Evolutionary conservation across 305 asterid genomes (phyloP).

Genomic region (Withania somnifera): DNA sequence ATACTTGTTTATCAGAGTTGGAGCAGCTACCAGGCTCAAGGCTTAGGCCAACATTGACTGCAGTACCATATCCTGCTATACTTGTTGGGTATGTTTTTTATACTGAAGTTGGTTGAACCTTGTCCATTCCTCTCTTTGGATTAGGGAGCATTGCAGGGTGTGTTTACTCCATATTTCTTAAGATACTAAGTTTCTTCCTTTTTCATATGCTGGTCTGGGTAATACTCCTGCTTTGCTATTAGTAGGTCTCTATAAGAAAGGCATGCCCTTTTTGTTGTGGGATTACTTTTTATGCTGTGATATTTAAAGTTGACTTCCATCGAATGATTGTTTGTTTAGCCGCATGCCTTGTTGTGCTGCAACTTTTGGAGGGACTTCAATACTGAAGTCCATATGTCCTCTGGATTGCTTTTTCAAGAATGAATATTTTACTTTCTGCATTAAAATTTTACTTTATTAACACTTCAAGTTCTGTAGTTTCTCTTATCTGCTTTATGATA

Average conservation of each 20-base stretch:
- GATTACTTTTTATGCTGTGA: neutral
- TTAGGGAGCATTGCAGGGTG: neutral
- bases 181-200: neutral
- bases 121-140: neutral
- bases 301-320: neutral
- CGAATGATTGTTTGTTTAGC: neutral
- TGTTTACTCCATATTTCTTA: neutral
- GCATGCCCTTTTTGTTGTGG: neutral
- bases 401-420: neutral
- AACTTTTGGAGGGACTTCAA: neutral
- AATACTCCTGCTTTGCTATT: neutral
- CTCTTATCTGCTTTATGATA: neutral
- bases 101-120: neutral
- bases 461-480: neutral
- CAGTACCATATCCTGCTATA: constrained; percentile 88
- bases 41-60: constrained; percentile 77
- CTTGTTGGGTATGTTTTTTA: constrained; percentile 78
- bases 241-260: neutral
- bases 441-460: neutral
- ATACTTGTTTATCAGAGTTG: constrained; percentile 41
- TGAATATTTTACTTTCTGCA: neutral
- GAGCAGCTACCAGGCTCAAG: constrained; percentile 69
- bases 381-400: neutral
- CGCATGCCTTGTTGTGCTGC: neutral
- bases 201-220: neutral